Percentiles rank a stretch among this genome's conserved stretches.
phyloP scores from a whole-genome alignment of 257 asterid species.

The Handroanthus guayacan region DNA sequence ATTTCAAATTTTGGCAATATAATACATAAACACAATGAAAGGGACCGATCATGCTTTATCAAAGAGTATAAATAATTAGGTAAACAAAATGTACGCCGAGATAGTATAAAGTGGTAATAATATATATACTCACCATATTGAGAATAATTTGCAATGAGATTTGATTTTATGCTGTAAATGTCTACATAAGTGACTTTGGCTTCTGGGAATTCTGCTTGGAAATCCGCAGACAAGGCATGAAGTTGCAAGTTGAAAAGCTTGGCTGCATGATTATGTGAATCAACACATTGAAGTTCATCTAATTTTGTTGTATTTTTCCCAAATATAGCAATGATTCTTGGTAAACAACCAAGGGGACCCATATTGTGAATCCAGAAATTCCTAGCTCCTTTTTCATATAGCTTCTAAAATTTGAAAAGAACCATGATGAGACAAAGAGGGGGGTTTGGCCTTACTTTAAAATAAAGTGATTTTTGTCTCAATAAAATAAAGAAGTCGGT shows the following conservation, averaged over 20 bases:
- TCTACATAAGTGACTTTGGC: slow-evolving; percentile 54
- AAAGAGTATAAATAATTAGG: not conserved
- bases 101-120: not conserved
- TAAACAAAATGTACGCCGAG: not conserved
- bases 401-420: slow-evolving; percentile 30
- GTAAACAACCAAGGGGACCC: slow-evolving; percentile 64
- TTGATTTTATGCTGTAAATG: slow-evolving; percentile 40
- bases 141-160: not conserved
- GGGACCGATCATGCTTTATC: too few relatives aligned
- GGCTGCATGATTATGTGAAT: slow-evolving; percentile 51
- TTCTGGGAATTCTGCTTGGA: slow-evolving; percentile 35
- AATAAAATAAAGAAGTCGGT: too few relatives aligned
- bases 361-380: slow-evolving; percentile 63
- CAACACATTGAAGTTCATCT: slow-evolving; percentile 46
- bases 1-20: too few relatives aligned
- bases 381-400: slow-evolving; percentile 52
- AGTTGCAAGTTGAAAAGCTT: slow-evolving; percentile 52
- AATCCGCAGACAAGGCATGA: slow-evolving; percentile 32
- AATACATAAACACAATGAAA: too few relatives aligned
- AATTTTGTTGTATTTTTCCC: slow-evolving; percentile 38
- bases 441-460: too few relatives aligned
- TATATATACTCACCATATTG: slow-evolving; percentile 35
- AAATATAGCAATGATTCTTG: slow-evolving; percentile 39
- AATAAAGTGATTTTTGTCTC: too few relatives aligned
- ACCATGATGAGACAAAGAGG: too few relatives aligned